Evolutionary conservation across 257 asterid species (phyloP), one percentile per base, ranked within the genome.

Genomic region (Thymus quinquecostatus): DNA sequence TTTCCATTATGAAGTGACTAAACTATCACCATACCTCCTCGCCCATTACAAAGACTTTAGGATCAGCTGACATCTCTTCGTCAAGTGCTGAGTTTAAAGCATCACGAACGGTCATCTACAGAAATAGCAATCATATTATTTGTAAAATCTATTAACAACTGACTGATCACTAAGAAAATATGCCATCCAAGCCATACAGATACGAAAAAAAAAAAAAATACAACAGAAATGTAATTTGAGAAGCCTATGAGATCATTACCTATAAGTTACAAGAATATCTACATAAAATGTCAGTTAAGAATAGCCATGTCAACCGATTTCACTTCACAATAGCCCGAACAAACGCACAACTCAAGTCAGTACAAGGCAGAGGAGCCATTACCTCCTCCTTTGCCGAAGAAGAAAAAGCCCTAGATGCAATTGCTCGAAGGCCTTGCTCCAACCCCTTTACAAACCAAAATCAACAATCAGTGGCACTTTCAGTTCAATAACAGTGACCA

Each of bases 51-150:
- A 91, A 89, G 3, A 94, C 99, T 79, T 77, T 83, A 12, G 96
- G 91, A 80, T 94, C 97, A 27, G 97, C 99, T 32, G 97, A 82
- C 97, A 94, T 94, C 85, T 94, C 99, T 78, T 94, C 99, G 77
- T 94, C 96, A 51, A 94, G 85, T 57, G 97, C 97, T 57, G 99
- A 91, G 83, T 91, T 94, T 69, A 94, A 77, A 64, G 97, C 99
- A 69, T 91, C 97, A 57, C 63, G 90, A 45, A 88, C 94, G 1
- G 86, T 91, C 85, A 91, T 91, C 96, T 91, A 77, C 68, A 70
- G 45, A 58, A n/a, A 69, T 14, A 3, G 59, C 32, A 74, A 43
- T 10, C 74, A 55, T 2, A n/a, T 45, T 68, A 43, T 53, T 45
- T 45, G 50, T 10, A 56, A 55, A 56, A 51, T 10, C 28, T 60